Evolutionary conservation across 2,329 filamentous ascomycete genomes (phyloP), one percentile per base, ranked within the genome.

Genomic region (Neodidymelliopsis sp.): DNA sequence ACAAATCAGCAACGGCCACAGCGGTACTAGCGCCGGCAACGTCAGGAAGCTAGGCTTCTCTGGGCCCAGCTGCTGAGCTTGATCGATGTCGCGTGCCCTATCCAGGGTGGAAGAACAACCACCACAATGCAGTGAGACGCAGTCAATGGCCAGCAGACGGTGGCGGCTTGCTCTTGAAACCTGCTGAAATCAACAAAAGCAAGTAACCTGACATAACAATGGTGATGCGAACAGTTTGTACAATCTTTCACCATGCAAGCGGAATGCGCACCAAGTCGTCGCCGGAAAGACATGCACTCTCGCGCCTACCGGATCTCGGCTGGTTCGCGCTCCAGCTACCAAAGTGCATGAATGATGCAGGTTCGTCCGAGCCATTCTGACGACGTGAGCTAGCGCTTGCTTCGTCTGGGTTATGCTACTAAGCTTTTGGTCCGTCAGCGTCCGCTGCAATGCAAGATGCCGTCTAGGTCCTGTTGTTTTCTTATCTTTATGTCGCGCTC

Each of bases 241-340:
- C 9, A 20, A 20, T 13, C 29, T 27, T 16, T n/a, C 22, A 29
- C 8, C 19, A 12, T 23, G 15, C 30, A 16, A 33, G 12, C 4
- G 19, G 28, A 37, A 35, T 34, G 20, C 6, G 29, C 23, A 44
- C 40, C 34, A 44, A 13, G 40, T 44, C 28, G 13, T n/a, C 11
- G 24, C 28, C 30, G 4, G 11, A 23, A 22, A 29, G 47, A 35
- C 29, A 44, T 38, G 38, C 27, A 33, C 33, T 44, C 46, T 28
- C 34, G 46, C 39, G 39, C 47, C 47, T 27, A 11, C 30, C 47
- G 47, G 47, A 45, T 45, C 19, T 29, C 47, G 47, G 46, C 33
- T 49, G 18, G 29, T 35, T 41, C 22, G 37, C 24, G 22, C 27
- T 42, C 38, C 37, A 49, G 31, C 15, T 34, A 24, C 28, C 43